A percentile compares a stretch with the other conserved stretches of the same genome.
phyloP scores from a whole-genome alignment of 2,329 filamentous ascomycete species.

The Calonectria honghensis region DNA sequence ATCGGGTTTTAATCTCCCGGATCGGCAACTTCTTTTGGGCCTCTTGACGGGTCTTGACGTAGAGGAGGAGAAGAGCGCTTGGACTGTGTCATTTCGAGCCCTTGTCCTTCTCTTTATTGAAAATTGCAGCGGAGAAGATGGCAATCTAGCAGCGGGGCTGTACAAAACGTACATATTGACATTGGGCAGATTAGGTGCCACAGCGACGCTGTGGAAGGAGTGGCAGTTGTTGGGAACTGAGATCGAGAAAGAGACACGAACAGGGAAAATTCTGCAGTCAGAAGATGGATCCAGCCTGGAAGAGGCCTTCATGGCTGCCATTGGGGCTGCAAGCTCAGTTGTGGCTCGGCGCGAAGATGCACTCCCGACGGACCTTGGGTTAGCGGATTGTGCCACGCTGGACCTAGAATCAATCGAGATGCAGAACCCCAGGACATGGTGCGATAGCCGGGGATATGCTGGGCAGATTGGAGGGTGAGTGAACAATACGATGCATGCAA shows the following conservation, averaged over 20 bases:
- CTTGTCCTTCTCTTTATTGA: slow-evolving; percentile 44
- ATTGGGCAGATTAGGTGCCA: slow-evolving; percentile 57
- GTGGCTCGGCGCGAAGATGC: slow-evolving; percentile 42
- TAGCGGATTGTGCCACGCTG: slow-evolving; percentile 47
- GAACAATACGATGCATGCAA: slow-evolving; percentile 43
- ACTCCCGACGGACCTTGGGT: slow-evolving; percentile 42
- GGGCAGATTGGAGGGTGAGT: slow-evolving; percentile 31
- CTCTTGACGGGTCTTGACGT: slow-evolving; percentile 56
- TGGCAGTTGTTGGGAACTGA: slow-evolving; percentile 47
- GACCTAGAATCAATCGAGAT: slow-evolving; percentile 47
- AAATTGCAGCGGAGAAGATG: slow-evolving; percentile 3
- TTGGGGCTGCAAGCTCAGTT: slow-evolving; percentile 44
- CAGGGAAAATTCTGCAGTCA: slow-evolving; percentile 6
- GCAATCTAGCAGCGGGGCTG: slow-evolving; percentile 38
- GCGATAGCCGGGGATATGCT: slow-evolving; percentile 37
- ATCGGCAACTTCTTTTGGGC: slow-evolving; percentile 54
- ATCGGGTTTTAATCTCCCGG: slow-evolving; percentile 33
- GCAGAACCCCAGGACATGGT: slow-evolving; percentile 42
- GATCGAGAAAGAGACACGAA: slow-evolving; percentile 24
- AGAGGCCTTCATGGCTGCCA: slow-evolving; percentile 46
- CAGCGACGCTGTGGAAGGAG: slow-evolving; percentile 58
- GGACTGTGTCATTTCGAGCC: slow-evolving; percentile 52
- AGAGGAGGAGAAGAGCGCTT: slow-evolving; percentile 47
- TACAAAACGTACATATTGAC: slow-evolving; percentile 56
- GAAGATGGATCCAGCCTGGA: slow-evolving; percentile 25